phyloP scores from a whole-genome alignment of 371 early-diverging fungal genomes.

The Circinella umbellata region DNA sequence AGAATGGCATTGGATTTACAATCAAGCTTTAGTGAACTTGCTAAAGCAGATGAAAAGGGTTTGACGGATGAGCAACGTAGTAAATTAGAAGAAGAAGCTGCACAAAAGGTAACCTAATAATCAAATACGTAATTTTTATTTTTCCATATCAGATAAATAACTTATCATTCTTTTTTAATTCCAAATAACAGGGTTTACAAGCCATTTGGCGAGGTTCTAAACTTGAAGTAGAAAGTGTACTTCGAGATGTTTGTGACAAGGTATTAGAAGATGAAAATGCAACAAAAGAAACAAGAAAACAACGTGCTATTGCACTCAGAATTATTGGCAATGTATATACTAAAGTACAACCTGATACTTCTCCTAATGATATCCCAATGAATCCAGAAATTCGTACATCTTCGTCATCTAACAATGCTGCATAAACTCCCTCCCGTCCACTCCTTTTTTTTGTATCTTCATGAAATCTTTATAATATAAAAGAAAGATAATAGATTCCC shows the following conservation, averaged over 20 bases:
- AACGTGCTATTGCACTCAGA: conserved; percentile 74
- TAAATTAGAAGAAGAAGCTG: conserved; percentile 74
- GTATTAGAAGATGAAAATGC: conserved; percentile 71
- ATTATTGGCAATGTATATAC: conserved; percentile 77
- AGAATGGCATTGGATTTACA: conserved; percentile 91
- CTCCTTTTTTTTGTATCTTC: not conserved
- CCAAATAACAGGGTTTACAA: conserved; percentile 68
- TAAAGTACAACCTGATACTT: conserved; percentile 56
- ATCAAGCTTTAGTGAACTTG: conserved; percentile 82
- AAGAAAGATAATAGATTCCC: too few species aligned
- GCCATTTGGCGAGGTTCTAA: conserved; percentile 94
- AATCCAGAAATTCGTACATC: conserved; percentile 25
- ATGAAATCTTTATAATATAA: too few species aligned
- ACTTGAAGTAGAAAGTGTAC: conserved; percentile 91
- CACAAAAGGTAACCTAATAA: conserved; percentile 54
- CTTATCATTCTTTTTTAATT: too few species aligned
- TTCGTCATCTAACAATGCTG: conserved; percentile 5
- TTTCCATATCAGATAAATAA: too few species aligned
- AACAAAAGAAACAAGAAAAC: conserved; percentile 52
- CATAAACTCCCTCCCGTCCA: not conserved
- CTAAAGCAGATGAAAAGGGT: conserved; percentile 85
- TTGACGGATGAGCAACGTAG: conserved; percentile 65
- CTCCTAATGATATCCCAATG: conserved; percentile 42
- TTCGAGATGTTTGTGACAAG: conserved; percentile 90
- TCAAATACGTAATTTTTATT: too few species aligned